phyloP scores from a whole-genome alignment of 1,284 basidiomycete genomes.

The Chondrostereum purpureum region DNA sequence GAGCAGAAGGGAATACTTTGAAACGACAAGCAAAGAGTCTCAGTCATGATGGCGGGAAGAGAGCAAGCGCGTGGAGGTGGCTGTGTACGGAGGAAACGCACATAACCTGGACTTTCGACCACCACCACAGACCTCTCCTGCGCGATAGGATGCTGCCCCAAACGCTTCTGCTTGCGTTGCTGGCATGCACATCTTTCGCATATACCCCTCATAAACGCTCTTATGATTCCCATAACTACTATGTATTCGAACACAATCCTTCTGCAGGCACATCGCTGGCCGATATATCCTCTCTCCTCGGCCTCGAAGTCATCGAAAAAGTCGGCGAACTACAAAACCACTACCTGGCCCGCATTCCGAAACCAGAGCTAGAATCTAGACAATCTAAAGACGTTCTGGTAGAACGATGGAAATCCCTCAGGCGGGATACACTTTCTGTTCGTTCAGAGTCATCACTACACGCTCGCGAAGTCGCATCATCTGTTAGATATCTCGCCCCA shows the following conservation, averaged over 20 bases:
- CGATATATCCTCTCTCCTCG: slow-evolving; percentile 55
- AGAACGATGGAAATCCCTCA: neutral
- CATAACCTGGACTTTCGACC: neutral
- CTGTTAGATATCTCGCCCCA: slow-evolving; percentile 50
- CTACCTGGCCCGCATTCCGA: slow-evolving; percentile 76
- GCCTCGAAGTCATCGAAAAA: slow-evolving; percentile 83
- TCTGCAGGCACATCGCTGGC: slow-evolving; percentile 39
- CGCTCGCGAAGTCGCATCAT: slow-evolving; percentile 38
- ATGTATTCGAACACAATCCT: slow-evolving; percentile 75
- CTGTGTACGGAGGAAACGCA: no score
- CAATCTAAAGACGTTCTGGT: slow-evolving; percentile 30
- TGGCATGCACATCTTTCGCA: neutral
- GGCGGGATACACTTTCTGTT: neutral
- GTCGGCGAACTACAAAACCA: slow-evolving; percentile 79
- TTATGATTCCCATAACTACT: slow-evolving; percentile 86
- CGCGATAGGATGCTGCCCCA: neutral
- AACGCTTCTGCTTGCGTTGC: neutral
- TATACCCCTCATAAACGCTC: slow-evolving; percentile 33
- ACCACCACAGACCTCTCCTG: neutral
- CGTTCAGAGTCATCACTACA: slow-evolving; percentile 29
- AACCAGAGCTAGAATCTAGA: slow-evolving; percentile 27
- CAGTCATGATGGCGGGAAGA: no score
- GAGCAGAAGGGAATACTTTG: no score
- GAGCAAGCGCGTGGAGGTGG: no score
- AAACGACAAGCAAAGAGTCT: no score